Conservation (phyloP, 2,329 filamentous ascomycete species). For the Curvularia spicifera region DNA sequence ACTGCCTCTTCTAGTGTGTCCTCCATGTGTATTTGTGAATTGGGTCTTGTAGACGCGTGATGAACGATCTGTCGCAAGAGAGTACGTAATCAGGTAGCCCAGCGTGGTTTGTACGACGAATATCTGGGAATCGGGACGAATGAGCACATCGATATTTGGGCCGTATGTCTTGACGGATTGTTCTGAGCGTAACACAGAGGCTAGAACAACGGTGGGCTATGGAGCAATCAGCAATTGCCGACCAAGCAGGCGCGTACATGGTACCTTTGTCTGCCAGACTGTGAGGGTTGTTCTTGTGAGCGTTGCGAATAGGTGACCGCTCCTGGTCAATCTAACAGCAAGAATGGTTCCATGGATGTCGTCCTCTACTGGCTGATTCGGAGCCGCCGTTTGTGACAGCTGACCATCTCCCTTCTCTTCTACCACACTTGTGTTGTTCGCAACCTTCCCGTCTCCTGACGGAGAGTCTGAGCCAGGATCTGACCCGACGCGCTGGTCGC, state of each 20-base stretch:
- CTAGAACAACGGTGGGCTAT: slow-evolving; percentile 87
- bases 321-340: slow-evolving; percentile 77
- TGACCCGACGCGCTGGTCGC: slow-evolving; percentile 29
- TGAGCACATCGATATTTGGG: slow-evolving; percentile 79
- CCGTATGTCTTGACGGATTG: slow-evolving; percentile 84
- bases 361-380: slow-evolving; percentile 35
- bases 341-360: slow-evolving; percentile 69
- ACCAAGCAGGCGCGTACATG: slow-evolving; percentile 31
- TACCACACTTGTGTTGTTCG: slow-evolving; percentile 11
- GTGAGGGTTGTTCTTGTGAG: slow-evolving; percentile 85
- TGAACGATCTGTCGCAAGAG: slow-evolving; percentile 81
- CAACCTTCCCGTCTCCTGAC: slow-evolving; percentile 20
- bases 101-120: slow-evolving; percentile 85
- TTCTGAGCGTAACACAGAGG: slow-evolving; percentile 80
- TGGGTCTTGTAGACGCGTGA: slow-evolving; percentile 84
- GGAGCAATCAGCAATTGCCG: slow-evolving; percentile 31
- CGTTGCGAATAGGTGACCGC: slow-evolving; percentile 83
- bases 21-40: slow-evolving; percentile 64
- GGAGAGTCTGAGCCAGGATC: slow-evolving; percentile 17
- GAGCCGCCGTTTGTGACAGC: slow-evolving; percentile 9
- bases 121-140: slow-evolving; percentile 90
- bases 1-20: slow-evolving; percentile 59
- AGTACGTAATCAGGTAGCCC: slow-evolving; percentile 94
- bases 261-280: slow-evolving; percentile 95
- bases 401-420: slow-evolving; percentile 21